Base-by-base conservation (phyloP, 2,329 filamentous ascomycete species). In the Sporothrix brasiliensis region DNA sequence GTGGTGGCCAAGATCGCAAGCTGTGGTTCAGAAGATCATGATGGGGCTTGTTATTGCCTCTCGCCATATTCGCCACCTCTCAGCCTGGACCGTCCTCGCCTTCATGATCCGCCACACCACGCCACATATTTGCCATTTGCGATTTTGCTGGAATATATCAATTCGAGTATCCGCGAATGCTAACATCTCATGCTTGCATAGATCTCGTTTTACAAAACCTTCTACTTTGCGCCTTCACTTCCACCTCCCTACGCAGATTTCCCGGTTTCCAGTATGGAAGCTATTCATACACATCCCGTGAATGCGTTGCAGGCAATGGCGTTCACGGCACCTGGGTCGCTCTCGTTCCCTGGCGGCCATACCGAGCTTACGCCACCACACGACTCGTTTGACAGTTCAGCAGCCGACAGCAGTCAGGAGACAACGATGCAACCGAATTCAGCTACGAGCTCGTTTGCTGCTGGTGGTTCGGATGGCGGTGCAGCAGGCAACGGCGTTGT, bases 261-360 rank as follows among this genome's bases (percentile, higher is more conserved):
- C 54, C 19, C 3, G 16, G 19, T 13, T 56, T 21, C n/a, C 44
- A 73, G 52, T 21, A 97, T 97, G 93, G 93, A 97, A 80, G 88
- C 89, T 77, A 91, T 97, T 77, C 93, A 93, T 78, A 95, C 94
- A 76, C 95, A 98, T 79, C 95, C 95, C 65, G 87, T 91, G 75
- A 98, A 89, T 79, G 94, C 94, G 77, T 88, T 91, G 75, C 94
- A 98, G 87, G 95, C 95, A 74, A 95, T 95, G 86, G 93, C 92
- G 79, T 97, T 98, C 83, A 97, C 94, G 77, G 93, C 93, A 72
- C 92, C 94, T 70, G 92, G 92, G 74, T 97, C 93, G 76, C 86
- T 98, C 76, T 97, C 94, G 73, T 98, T 96, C 81, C 94, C 94
- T 68, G 91, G 92, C 78, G 92, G 90, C 73, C 89, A 90, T 77